Base-by-base conservation (phyloP, 345 rosid species). In the Iberis pinnata region DNA sequence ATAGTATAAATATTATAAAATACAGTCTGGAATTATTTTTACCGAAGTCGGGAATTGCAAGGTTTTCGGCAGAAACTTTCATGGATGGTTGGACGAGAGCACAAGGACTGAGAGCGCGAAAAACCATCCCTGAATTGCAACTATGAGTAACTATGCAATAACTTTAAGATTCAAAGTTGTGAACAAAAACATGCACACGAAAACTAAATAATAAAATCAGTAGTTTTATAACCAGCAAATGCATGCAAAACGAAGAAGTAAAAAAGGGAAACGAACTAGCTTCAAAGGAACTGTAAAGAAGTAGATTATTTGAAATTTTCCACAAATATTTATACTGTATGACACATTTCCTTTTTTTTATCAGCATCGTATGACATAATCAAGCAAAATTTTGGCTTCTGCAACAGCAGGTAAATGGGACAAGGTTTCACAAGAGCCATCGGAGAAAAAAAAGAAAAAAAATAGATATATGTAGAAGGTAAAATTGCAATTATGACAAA, bases 31-130 rank as follows among this genome's bases (percentile, higher is more conserved):
- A n/a, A 29, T 12, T 57, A 18, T 46, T 5, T 14, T 43, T 88
- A 92, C 98, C 98, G 65, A 92, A 92, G 14, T 68, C 74, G 8
- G 98, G 98, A 68, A 73, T 50, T 43, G 65, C 65, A 76, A 53
- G 48, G 57, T 74, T 75, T 58, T 80, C 83, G 0, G 64, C 13
- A 22, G 60, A 65, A 65, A 76, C 67, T 52, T 67, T 68, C 86
- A 92, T 81, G 13, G 95, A 81, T 70, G 98, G 95, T 69, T 92
- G 98, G 69, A 83, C 76, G 58, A 92, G 76, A 61, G 97, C 88
- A 70, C 94, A 77, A 7, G 95, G 88, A n/a, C n/a, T n/a, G n/a
- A 70, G 84, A 90, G 24, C 78, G 84, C 15, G 88, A 76, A 59
- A 81, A 92, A 15, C 83, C 83, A 68, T 92, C 97, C 88, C 98